Evolutionary conservation across 768 basidiomycete species (phyloP), one percentile per base, ranked within the genome.

Genomic region (Naganishia vaughanmartiniae): DNA sequence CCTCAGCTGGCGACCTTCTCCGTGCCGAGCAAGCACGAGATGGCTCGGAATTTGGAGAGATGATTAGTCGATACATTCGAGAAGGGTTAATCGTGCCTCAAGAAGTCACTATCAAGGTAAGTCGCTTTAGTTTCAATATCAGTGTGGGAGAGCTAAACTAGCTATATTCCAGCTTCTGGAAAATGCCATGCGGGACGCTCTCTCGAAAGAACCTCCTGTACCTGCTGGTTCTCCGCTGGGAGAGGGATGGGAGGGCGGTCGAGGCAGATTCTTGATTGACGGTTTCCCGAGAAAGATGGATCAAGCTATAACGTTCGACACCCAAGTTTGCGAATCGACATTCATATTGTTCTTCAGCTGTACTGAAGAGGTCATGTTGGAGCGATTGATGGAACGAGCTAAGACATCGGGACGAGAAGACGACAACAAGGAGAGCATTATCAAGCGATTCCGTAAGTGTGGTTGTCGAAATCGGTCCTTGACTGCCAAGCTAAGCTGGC

Each of bases 261-360:
- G 82, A 65, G 92, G 91, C 30, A 88, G 92, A 55, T 99, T 98
- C 85, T 85, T 98, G 75, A 89, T 99, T 72, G 95, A 99, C 73
- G 96, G 95, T 0, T 98, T 98, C 83, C 96, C 95, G 67, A 87
- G 95, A 72, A 93, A 98, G 85, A 93, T 98, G 93, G 96, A 99
- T 80, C 96, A 99, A 82, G 95, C 94, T 0, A 71, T 89, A 76
- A 88, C 88, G 79, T 99, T 97, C 78, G 95, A 98, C 76, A 84
- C 63, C 24, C 67, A 92, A 91, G 89, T 96, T 70, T 96, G 93
- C 82, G 72, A 83, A 60, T 90, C 93, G 1, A 86, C 88, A 0
- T 83, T 89, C 69, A 90, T 94, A 36, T 82, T 99, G 60, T 96
- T 90, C 85, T 92, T 90, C 82, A 85, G 87, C 10, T 93, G 93